Evolutionary conservation across 1,284 basidiomycete genomes (phyloP), one percentile per base, ranked within the genome.

Genomic region (Exobasidium rhododendri): DNA sequence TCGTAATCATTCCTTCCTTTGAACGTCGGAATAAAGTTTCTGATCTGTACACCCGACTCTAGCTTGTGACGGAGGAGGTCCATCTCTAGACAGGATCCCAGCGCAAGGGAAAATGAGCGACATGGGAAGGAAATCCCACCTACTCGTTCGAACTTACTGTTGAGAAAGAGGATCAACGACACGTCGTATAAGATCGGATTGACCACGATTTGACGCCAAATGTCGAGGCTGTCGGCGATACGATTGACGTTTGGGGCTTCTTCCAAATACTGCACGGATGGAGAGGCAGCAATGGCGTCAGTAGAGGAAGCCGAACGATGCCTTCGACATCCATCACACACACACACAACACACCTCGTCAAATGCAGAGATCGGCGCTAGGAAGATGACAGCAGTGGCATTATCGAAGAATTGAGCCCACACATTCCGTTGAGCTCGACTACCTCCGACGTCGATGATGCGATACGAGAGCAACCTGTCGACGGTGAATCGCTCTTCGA

Each of bases 391-490:
- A 11, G 56, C 32, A 11, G 62, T 49, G 2, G 60, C 60, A 20
- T 74, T 65, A 45, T 73, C 70, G 11, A 73, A 52, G 51, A 64
- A 74, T 6, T 61, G 57, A 0, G 60, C 61, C 72, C 72, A 74
- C 6, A 64, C 63, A 5, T 61, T 44, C 17, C 72, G 66, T 44
- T 74, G 70, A 2, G 44, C 45, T 0, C 65, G 63, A 14, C 45
- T 53, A 2, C 72, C 72, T 7, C 72, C 72, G 6, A 74, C 71
- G 56, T 74, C 72, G 54, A 58, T 67, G 55, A 74, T 67, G 31
- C 63, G 63, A 30, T 71, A 73, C 20, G 61, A 31, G 49, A 64
- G 60, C 3, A 46, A 26, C 2, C 60, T 59, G 31, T 68, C 65
- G 2, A 73, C 52, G 11, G 56, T 52, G 50, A 74, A 71, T 10